These are phyloP conservation scores for Gossypium turneri DNA, from an alignment of 345 rosid genomes.

Conservation along the genomic window DNA sequence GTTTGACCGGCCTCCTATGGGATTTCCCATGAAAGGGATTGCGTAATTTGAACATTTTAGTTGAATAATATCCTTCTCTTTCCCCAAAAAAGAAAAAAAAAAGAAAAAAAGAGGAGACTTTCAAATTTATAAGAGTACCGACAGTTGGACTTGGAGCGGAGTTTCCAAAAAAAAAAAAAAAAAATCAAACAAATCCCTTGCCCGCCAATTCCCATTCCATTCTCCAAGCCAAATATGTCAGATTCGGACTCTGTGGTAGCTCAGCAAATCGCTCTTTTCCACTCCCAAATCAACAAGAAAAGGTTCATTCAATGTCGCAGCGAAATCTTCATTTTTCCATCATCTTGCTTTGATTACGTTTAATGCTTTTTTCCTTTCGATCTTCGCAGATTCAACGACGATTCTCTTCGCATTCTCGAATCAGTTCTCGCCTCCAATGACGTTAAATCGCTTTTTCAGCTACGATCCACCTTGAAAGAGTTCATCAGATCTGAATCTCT, in stretches of 20 bases:
- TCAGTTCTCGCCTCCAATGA: slow-evolving; percentile 48
- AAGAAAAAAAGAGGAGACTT: too few relatives aligned
- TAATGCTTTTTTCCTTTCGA: background rate
- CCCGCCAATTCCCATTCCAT: slow-evolving; percentile 21
- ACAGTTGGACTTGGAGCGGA: too few relatives aligned
- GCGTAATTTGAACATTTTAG: too few relatives aligned
- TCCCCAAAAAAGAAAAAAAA: too few relatives aligned
- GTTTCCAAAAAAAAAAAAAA: too few relatives aligned
- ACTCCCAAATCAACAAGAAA: slow-evolving; percentile 41
- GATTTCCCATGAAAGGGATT: too few relatives aligned
- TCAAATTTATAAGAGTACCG: too few relatives aligned
- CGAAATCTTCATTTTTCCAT: slow-evolving; percentile 2
- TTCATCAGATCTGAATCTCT: slow-evolving; percentile 52
- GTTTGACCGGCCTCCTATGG: too few relatives aligned
- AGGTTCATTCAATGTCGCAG: slow-evolving; percentile 35
- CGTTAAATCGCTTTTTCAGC: slow-evolving; percentile 37
- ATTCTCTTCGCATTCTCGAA: slow-evolving; percentile 56
- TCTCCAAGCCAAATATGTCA: slow-evolving; percentile 20
- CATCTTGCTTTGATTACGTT: background rate
- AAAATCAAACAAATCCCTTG: background rate
- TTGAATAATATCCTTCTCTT: too few relatives aligned
- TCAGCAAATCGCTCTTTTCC: slow-evolving; percentile 39
- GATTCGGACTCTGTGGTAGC: slow-evolving; percentile 6
- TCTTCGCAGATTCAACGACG: slow-evolving; percentile 53
- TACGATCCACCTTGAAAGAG: slow-evolving; percentile 39